Evolutionary conservation across 1,284 basidiomycete species (phyloP).

Genomic region (Ustilago esculenta): DNA sequence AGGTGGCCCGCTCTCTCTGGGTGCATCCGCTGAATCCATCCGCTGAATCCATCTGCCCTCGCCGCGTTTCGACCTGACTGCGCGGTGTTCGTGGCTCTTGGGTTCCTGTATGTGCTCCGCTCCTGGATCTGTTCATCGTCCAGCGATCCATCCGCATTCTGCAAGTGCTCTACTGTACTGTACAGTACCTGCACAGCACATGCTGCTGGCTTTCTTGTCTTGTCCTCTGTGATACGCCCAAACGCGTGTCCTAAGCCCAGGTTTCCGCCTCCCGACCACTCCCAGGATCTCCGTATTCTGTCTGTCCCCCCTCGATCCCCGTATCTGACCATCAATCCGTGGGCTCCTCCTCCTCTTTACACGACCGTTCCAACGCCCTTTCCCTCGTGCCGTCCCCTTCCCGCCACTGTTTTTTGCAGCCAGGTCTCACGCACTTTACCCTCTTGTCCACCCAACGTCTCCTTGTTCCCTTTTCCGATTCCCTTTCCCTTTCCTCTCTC

Average conservation of each 20-base stretch:
- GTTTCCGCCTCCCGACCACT: neutral
- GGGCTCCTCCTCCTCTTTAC: neutral
- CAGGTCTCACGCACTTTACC: slow-evolving; percentile 21
- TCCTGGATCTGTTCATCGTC: too few species aligned
- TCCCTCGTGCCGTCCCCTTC: neutral
- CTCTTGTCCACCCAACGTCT: slow-evolving; percentile 1
- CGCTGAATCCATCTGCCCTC: too few species aligned
- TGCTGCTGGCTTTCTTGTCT: neutral
- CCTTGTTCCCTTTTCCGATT: slow-evolving; percentile 17
- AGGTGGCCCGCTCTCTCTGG: too few species aligned
- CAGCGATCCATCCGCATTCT: neutral
- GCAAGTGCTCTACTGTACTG: too few species aligned
- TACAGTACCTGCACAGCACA: too few species aligned
- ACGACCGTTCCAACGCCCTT: neutral
- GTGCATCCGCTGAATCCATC: too few species aligned
- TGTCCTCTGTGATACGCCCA: neutral
- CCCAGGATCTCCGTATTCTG: too few species aligned
- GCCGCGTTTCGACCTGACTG: too few species aligned
- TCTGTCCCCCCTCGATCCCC: too few species aligned
- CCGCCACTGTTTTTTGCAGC: neutral
- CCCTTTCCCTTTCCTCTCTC: slow-evolving; percentile 23
- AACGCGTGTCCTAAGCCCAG: neutral
- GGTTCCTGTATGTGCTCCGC: neutral
- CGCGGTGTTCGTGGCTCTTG: too few species aligned
- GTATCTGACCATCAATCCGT: too few species aligned